Conservation (phyloP, 257 asterid species). For the Solanum verrucosum region DNA sequence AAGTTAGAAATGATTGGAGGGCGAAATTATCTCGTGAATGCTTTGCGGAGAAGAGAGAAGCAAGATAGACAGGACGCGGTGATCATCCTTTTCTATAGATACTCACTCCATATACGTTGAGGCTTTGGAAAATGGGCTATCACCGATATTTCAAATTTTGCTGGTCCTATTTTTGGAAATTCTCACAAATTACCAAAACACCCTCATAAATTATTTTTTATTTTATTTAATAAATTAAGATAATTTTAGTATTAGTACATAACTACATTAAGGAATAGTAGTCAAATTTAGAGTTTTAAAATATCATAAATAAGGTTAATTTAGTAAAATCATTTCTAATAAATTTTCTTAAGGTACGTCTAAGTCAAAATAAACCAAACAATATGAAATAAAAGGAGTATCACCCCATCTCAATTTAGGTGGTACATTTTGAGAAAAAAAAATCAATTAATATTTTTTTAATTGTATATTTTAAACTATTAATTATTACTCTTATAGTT, state of each 20-base stretch:
- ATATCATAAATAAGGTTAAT: too few relatives aligned
- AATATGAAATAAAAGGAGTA: not conserved
- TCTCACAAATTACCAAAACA: not conserved
- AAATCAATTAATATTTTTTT: too few relatives aligned
- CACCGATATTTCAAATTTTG: not conserved
- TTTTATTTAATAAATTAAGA: too few relatives aligned
- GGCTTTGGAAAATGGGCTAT: not conserved
- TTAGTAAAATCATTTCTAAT: too few relatives aligned
- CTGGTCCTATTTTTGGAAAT: not conserved
- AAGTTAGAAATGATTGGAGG: slow-evolving; percentile 6
- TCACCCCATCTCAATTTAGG: not conserved
- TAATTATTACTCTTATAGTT: too few relatives aligned
- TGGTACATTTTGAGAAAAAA: too few relatives aligned
- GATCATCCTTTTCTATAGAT: not conserved
- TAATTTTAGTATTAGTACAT: too few relatives aligned
- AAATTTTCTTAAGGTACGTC: too few relatives aligned
- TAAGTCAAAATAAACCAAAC: too few relatives aligned
- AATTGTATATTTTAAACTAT: too few relatives aligned
- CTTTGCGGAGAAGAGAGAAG: not conserved
- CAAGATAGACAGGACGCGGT: not conserved
- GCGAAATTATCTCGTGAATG: slow-evolving; percentile 3
- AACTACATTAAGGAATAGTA: too few relatives aligned
- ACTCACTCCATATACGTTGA: not conserved
- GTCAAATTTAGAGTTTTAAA: too few relatives aligned
- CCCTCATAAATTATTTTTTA: not conserved